These are phyloP conservation scores for Tardiomyces blankii DNA, from an alignment of 1,139 yeast species.

Conservation along the genomic window DNA sequence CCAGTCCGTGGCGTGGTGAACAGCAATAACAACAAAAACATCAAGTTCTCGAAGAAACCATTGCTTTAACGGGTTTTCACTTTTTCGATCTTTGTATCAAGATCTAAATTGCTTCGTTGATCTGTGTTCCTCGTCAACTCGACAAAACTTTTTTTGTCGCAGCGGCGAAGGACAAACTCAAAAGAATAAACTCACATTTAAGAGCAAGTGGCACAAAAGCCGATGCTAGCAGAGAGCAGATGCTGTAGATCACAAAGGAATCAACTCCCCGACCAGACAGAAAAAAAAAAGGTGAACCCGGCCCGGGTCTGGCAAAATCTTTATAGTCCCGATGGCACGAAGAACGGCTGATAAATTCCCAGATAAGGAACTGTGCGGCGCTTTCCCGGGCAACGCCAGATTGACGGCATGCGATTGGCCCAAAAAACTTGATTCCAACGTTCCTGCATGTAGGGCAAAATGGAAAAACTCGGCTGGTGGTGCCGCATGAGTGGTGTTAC, in stretches of 20 bases:
- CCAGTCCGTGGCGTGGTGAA: no score
- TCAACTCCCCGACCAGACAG: no score
- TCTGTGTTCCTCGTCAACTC: no score
- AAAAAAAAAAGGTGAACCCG: no score
- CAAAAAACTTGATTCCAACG: not conserved
- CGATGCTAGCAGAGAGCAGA: slow-evolving; percentile 2
- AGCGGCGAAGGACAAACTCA: no score
- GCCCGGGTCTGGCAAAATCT: not conserved
- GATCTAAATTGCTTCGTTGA: no score
- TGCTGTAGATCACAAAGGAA: slow-evolving; percentile 26
- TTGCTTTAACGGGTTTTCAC: no score
- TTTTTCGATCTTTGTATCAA: no score
- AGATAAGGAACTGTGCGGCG: not conserved
- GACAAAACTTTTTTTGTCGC: no score
- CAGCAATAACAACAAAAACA: not conserved
- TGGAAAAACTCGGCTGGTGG: not conserved
- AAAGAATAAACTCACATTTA: not conserved
- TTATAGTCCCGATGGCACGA: not conserved
- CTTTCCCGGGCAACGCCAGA: not conserved
- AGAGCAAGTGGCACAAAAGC: not conserved
- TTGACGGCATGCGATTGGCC: not conserved
- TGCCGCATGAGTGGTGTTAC: not conserved
- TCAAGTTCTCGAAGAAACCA: no score
- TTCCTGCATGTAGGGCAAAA: not conserved
- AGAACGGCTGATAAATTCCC: not conserved